These are phyloP conservation scores for Saccharomyces kudriavzevii DNA, from an alignment of 805 yeast species.

Conservation along the genomic window DNA sequence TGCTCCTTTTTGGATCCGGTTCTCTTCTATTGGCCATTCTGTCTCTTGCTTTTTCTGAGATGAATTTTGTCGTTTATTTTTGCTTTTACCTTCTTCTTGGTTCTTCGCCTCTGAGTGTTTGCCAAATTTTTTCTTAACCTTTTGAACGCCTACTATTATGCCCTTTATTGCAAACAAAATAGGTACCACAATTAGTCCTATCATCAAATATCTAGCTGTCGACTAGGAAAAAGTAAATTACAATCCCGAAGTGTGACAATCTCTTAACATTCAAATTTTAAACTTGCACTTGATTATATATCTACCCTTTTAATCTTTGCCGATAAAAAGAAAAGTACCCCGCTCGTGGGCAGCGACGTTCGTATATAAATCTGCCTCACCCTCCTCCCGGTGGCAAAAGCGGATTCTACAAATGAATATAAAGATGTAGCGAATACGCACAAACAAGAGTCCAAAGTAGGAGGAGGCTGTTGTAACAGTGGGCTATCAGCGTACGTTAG, in stretches of 20 bases:
- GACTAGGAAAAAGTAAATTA: not conserved
- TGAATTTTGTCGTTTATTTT: not conserved
- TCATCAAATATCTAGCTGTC: not conserved
- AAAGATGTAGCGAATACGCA: not conserved
- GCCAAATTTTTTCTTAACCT: not conserved
- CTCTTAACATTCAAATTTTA: not conserved
- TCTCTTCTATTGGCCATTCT: not conserved
- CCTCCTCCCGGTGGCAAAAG: not conserved
- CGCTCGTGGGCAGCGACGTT: not conserved
- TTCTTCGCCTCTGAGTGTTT: not conserved
- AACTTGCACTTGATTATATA: not conserved
- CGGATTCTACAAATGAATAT: not conserved
- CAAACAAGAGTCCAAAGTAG: not conserved
- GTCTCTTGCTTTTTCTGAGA: not conserved
- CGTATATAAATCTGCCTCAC: not conserved
- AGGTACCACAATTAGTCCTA: not conserved
- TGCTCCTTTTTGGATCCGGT: slow-evolving; percentile 5
- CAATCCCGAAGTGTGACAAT: not conserved
- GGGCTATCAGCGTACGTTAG: not conserved
- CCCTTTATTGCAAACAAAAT: not conserved
- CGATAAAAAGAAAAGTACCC: not conserved
- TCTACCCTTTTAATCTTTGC: not conserved
- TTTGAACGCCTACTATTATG: not conserved
- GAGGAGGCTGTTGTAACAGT: not conserved
- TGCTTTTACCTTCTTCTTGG: not conserved